Evolutionary conservation across 2,329 filamentous ascomycete species (phyloP).

Genomic region (Pseudocercospora fuligena): DNA sequence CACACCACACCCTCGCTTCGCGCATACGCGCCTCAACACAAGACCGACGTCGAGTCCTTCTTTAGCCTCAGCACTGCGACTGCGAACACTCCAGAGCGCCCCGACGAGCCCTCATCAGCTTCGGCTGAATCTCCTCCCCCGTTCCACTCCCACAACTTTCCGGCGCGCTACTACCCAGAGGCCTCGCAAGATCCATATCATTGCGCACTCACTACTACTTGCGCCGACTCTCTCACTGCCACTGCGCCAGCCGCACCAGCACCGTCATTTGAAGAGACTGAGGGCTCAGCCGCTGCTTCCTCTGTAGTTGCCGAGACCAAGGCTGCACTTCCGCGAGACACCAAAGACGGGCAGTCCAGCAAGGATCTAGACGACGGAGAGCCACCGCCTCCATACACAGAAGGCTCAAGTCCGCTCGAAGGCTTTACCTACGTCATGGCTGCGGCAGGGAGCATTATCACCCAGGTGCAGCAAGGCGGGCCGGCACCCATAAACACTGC

Average conservation of each 20-base stretch:
- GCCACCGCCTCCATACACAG: slow-evolving; percentile 93
- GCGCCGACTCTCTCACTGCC: slow-evolving; percentile 50
- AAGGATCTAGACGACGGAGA: slow-evolving; percentile 81
- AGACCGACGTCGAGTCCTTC: slow-evolving; percentile 39
- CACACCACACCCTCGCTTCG: slow-evolving; percentile 41
- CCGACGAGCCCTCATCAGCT: slow-evolving; percentile 36
- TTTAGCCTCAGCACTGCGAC: slow-evolving; percentile 33
- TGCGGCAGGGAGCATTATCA: slow-evolving; percentile 98
- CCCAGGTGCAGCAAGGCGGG: slow-evolving; percentile 94
- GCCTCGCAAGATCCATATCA: slow-evolving; percentile 51
- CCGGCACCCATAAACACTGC: slow-evolving; percentile 79
- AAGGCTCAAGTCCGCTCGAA: slow-evolving; percentile 88
- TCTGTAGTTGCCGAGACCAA: slow-evolving; percentile 75
- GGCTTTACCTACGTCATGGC: slow-evolving; percentile 98
- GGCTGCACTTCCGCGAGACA: slow-evolving; percentile 79
- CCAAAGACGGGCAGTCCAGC: slow-evolving; percentile 73
- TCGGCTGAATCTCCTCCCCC: slow-evolving; percentile 64
- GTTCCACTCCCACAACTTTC: slow-evolving; percentile 68
- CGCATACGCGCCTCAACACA: slow-evolving; percentile 31
- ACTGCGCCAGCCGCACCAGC: slow-evolving; percentile 53
- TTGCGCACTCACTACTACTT: slow-evolving; percentile 44
- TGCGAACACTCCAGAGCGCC: slow-evolving; percentile 23
- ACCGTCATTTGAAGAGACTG: slow-evolving; percentile 50
- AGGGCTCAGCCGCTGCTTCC: slow-evolving; percentile 50
- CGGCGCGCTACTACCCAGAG: slow-evolving; percentile 63